phyloP scores from a whole-genome alignment of 148 eudicot genomes.

The Fagopyrum homotropicum region DNA sequence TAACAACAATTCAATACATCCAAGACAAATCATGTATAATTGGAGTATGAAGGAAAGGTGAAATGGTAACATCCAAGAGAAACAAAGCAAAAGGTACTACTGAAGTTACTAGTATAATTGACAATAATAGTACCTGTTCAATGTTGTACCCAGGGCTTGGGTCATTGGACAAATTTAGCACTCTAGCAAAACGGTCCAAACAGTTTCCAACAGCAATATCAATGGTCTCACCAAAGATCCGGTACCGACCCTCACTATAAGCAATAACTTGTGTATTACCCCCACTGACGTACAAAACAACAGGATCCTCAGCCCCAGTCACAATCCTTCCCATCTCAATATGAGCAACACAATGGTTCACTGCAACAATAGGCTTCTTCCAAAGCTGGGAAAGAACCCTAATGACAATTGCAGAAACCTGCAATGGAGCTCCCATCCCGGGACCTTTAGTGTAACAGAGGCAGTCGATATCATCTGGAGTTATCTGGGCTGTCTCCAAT shows the following conservation, averaged over 20 bases:
- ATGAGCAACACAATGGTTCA: slow-evolving; percentile 91
- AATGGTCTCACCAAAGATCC: slow-evolving; percentile 92
- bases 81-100: background rate
- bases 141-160: slow-evolving; percentile 93
- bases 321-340: slow-evolving; percentile 93
- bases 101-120: background rate
- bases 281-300: slow-evolving; percentile 86
- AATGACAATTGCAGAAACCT: slow-evolving; percentile 70
- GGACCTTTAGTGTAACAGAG: slow-evolving; percentile 92
- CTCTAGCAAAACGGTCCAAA: slow-evolving; percentile 88
- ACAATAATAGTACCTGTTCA: slow-evolving; percentile 53
- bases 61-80: background rate
- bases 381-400: slow-evolving; percentile 78
- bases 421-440: slow-evolving; percentile 90
- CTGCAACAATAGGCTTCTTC: slow-evolving; percentile 88
- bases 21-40: background rate
- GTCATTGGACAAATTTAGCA: slow-evolving; percentile 71
- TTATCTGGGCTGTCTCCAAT: slow-evolving; percentile 42
- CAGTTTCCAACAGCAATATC: slow-evolving; percentile 96
- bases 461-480: slow-evolving; percentile 66
- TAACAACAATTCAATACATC: background rate
- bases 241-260: slow-evolving; percentile 80
- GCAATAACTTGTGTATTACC: slow-evolving; percentile 99
- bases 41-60: background rate
- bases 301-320: slow-evolving; percentile 85